These are phyloP conservation scores for Xylaria cubensis DNA, from an alignment of 495 filamentous ascomycete genomes.

Conservation along the genomic window DNA sequence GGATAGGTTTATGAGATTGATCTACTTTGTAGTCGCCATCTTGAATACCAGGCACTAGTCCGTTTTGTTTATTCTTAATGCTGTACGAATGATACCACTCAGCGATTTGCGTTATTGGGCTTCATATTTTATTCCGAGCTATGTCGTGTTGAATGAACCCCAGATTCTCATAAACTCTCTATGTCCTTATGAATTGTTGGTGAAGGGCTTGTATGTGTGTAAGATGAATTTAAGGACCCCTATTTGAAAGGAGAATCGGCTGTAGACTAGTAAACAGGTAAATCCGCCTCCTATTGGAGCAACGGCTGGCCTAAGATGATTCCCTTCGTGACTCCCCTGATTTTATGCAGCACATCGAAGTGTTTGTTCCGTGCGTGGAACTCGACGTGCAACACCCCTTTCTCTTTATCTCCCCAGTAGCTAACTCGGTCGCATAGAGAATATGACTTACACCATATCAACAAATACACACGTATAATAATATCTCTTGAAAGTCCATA, in stretches of 20 bases:
- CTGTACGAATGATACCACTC: not conserved
- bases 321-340: not conserved
- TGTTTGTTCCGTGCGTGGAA: not conserved
- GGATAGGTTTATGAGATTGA: not conserved
- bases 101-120: not conserved
- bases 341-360: not conserved
- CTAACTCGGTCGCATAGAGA: not conserved
- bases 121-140: not conserved
- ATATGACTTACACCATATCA: not conserved
- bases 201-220: not conserved
- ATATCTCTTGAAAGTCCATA: too few relatives aligned
- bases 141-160: not conserved
- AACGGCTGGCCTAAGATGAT: not conserved
- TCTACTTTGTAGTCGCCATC: not conserved
- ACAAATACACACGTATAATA: too few relatives aligned
- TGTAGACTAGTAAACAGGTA: not conserved
- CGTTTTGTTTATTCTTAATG: not conserved
- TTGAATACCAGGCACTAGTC: not conserved
- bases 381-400: not conserved
- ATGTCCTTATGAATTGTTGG: not conserved
- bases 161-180: too few relatives aligned
- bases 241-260: not conserved
- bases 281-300: not conserved
- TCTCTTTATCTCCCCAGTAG: not conserved
- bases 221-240: not conserved